These are phyloP conservation scores for Trichomonas vaginalis DNA, from an alignment of 208 protist species.

Conservation along the genomic window DNA sequence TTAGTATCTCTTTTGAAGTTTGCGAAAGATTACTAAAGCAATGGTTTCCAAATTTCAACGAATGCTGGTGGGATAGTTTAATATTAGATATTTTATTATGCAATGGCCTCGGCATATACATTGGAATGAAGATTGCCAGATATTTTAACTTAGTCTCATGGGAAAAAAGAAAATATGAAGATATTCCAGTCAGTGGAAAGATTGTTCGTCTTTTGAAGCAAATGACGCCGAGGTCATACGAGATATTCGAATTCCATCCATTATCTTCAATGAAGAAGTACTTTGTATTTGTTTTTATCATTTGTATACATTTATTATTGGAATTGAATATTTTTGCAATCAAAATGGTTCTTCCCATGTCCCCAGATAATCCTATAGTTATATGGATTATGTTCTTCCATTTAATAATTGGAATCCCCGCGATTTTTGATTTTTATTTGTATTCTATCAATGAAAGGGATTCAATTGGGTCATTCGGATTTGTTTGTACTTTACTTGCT, in stretches of 20 bases:
- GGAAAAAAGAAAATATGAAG: background rate
- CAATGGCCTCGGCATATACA: conserved; percentile 32
- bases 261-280: background rate
- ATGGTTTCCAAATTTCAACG: conserved; percentile 31
- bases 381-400: background rate
- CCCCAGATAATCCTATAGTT: background rate
- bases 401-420: background rate
- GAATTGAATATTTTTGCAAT: background rate
- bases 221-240: background rate
- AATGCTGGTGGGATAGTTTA: conserved; percentile 39
- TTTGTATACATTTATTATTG: background rate
- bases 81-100: conserved; percentile 35
- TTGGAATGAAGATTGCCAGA: conserved; percentile 24
- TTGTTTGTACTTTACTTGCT: background rate
- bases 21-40: conserved; percentile 30
- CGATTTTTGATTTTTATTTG: background rate
- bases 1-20: conserved; percentile 31
- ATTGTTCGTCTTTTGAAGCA: background rate
- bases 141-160: conserved; percentile 21
- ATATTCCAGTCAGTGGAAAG: background rate
- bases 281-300: background rate
- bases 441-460: background rate
- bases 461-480: background rate
- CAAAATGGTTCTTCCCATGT: background rate
- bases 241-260: background rate